Evolutionary conservation across 1,284 basidiomycete genomes (phyloP).

Genomic region (Porphyrellus sp.): DNA sequence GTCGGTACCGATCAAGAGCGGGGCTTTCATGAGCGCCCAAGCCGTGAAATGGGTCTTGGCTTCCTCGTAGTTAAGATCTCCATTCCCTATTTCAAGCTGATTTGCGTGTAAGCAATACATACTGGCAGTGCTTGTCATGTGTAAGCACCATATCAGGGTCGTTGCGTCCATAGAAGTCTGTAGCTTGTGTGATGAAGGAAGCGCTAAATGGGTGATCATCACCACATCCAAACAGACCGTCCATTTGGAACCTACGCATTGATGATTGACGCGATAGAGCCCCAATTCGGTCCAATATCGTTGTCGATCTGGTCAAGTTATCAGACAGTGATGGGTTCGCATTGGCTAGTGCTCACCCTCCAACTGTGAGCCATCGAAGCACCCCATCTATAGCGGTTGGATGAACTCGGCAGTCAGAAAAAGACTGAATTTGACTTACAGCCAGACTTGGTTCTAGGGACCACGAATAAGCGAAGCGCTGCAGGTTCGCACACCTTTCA

Average conservation of each 20-base stretch:
- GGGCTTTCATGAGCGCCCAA: constrained; percentile 48
- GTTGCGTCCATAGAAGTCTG: constrained; percentile 44
- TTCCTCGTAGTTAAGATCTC: constrained; percentile 41
- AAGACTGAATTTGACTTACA: constrained; percentile 42
- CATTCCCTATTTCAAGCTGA: constrained; percentile 47
- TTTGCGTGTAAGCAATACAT: constrained; percentile 10
- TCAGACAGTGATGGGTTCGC: not conserved
- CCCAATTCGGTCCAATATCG: constrained; percentile 34
- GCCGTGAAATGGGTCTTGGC: constrained; percentile 46
- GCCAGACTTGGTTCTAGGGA: constrained; percentile 53
- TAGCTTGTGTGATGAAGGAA: constrained; percentile 44
- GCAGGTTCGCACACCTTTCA: constrained; percentile 5
- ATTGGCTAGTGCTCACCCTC: constrained; percentile 38
- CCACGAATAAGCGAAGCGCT: constrained; percentile 2
- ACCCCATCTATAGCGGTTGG: constrained; percentile 16
- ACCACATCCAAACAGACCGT: not conserved
- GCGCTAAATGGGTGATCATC: constrained; percentile 29
- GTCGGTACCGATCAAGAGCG: constrained; percentile 45
- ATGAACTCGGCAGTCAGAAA: not conserved
- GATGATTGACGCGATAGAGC: constrained; percentile 39
- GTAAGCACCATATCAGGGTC: constrained; percentile 45
- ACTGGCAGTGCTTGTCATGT: not conserved
- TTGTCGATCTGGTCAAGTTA: constrained; percentile 15
- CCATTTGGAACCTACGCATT: constrained; percentile 30
- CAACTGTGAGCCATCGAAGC: constrained; percentile 45